Base-by-base conservation (phyloP, 306 rosid genomes). In the Vachellia collinsii region DNA sequence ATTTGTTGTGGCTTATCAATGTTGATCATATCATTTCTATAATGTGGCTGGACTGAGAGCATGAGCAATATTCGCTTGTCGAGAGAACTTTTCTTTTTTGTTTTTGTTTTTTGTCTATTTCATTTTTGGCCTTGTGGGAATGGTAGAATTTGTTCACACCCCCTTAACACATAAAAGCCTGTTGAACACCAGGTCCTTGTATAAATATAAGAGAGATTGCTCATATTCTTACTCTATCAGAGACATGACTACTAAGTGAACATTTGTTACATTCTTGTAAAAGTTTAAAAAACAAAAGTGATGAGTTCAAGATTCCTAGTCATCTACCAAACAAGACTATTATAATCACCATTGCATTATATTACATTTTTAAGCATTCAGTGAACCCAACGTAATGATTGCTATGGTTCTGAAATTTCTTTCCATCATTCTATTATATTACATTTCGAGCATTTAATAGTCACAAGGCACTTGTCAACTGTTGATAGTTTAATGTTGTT, bases 211-310 rank as follows among this genome's bases (percentile, higher is more conserved):
- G 48, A 22, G 73, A 20, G 11, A 72, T 47, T 59, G 73, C 14
- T 56, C 20, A 7, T 59, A 59, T 59, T 22, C 41, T 51, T 41
- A 4, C 47, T 79, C 11, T 29, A 41, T 41, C 37, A 56, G 22
- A 37, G 12, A 70, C 23, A 17, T 56, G 61, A 70, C 76, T 48
- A 19, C 61, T 43, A 23, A 58, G 29, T 17, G 14, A 70, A 29
- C 47, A 7, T 70, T 43, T 17, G 47, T 56, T 10, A 77, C 53
- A 36, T 66, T 39, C 53, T 77, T 78, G n/a, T 8, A 36, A 38
- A 39, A 16, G n/a, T n/a, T 51, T 29, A 13, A 29, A n/a, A 44
- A 41, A n/a, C n/a, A n/a, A 53, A 79, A 11, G 23, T 79, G 54
- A 43, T 58, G 63, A 25, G 4, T 43, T 42, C 44, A 76, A 23